These are phyloP conservation scores for Termitomyces sp. DNA, from an alignment of 768 basidiomycete genomes.

Conservation along the genomic window DNA sequence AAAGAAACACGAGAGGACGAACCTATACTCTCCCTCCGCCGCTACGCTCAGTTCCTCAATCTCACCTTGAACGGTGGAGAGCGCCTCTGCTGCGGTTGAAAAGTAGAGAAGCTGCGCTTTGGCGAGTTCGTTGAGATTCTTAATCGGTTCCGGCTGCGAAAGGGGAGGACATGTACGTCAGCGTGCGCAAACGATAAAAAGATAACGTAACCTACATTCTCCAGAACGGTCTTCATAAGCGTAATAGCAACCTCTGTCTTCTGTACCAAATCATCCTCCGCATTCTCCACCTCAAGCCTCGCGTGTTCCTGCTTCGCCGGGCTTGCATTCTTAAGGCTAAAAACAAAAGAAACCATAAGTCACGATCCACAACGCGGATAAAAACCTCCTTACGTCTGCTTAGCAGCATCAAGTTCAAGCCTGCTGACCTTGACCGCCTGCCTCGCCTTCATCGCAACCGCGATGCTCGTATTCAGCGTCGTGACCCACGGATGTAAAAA, in stretches of 20 bases:
- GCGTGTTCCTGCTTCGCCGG: conserved; percentile 88
- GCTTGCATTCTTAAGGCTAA: conserved; percentile 76
- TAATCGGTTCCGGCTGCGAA: conserved; percentile 87
- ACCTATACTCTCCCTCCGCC: conserved; percentile 95
- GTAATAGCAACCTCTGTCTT: conserved; percentile 97
- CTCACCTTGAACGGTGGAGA: conserved; percentile 82
- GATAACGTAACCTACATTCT: conserved; percentile 68
- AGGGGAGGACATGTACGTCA: neutral
- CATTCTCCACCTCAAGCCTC: conserved; percentile 87
- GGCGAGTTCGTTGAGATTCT: conserved; percentile 87
- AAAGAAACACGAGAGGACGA: neutral
- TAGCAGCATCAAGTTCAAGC: conserved; percentile 88
- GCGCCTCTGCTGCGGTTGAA: conserved; percentile 72
- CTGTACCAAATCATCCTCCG: conserved; percentile 94
- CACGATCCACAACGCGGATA: too few relatives aligned
- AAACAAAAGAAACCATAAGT: too few relatives aligned
- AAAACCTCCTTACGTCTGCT: conserved; percentile 83
- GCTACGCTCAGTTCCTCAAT: conserved; percentile 91
- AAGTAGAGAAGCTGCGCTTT: conserved; percentile 83
- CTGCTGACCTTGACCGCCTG: conserved; percentile 77
- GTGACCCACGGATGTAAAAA: conserved; percentile 87
- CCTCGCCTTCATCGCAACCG: conserved; percentile 90
- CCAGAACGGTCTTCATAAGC: conserved; percentile 96
- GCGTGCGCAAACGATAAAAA: neutral
- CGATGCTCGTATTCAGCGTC: conserved; percentile 78